Evolutionary conservation across 2,329 filamentous ascomycete species (phyloP).

Genomic region (Ceratocystis colombiana): DNA sequence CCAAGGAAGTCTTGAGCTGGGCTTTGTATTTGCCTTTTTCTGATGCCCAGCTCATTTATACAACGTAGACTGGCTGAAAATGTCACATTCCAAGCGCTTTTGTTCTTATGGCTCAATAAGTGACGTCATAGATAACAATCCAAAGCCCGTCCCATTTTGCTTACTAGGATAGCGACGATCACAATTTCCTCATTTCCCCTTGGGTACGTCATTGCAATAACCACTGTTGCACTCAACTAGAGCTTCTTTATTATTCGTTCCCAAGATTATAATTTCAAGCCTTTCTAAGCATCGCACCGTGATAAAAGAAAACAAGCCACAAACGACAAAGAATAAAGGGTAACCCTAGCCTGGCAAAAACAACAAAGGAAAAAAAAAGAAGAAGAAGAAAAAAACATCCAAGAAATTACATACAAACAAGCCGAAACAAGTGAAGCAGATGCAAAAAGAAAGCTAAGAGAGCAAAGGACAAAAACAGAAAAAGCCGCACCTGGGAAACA

Average conservation of each 20-base stretch:
- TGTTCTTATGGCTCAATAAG: too few relatives aligned
- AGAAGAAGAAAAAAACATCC: not conserved
- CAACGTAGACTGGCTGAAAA: too few relatives aligned
- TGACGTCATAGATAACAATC: too few relatives aligned
- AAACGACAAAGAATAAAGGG: not conserved
- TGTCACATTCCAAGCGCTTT: too few relatives aligned
- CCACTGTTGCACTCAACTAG: not conserved
- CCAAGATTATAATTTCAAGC: slow-evolving; percentile 4
- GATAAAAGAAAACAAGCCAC: slow-evolving; percentile 2
- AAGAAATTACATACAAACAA: slow-evolving; percentile 15
- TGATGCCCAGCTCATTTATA: not conserved
- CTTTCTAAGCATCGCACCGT: not conserved
- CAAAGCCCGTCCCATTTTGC: too few relatives aligned
- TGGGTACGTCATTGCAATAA: not conserved
- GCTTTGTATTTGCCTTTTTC: not conserved
- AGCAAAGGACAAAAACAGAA: slow-evolving; percentile 7
- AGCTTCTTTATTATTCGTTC: not conserved
- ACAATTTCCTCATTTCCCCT: too few relatives aligned
- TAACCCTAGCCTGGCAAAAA: not conserved
- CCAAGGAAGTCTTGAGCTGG: not conserved
- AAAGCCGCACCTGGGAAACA: slow-evolving; percentile 4
- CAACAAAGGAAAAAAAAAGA: not conserved
- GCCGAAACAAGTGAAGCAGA: slow-evolving; percentile 6
- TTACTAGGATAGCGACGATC: too few relatives aligned
- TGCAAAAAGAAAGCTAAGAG: slow-evolving; percentile 6